Percentiles rank a stretch among this genome's conserved stretches.
These are phyloP conservation scores for Phytophthora multivora DNA, from an alignment of 352 stramenopile species.

Conservation along the genomic window DNA sequence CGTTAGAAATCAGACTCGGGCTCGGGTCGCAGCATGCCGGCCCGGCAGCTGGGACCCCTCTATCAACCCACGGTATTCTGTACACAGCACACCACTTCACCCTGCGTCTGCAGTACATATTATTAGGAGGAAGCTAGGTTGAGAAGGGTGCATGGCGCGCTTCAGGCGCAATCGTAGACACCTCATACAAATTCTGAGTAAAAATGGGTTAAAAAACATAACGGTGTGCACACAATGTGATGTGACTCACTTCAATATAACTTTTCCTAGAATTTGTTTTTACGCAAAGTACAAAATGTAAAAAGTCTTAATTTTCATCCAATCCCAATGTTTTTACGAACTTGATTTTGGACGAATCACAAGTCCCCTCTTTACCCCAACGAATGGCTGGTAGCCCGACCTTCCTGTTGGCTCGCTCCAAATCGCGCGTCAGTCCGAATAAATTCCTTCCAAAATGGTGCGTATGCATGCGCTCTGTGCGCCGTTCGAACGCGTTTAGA, in stretches of 20 bases:
- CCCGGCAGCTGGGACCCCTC: not conserved
- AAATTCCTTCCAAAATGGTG: constrained; percentile 54
- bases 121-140: not conserved
- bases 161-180: not conserved
- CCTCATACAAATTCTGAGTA: not conserved
- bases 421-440: constrained; percentile 38
- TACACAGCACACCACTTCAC: not conserved
- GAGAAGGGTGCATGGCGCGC: not conserved
- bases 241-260: constrained; percentile 11
- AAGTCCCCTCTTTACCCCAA: constrained; percentile 22
- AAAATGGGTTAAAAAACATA: not conserved
- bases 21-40: too few relatives aligned
- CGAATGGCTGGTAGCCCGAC: constrained; percentile 34
- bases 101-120: not conserved
- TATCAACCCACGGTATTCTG: not conserved
- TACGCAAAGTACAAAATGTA: not conserved
- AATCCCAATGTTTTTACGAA: not conserved
- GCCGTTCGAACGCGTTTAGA: constrained; percentile 1
- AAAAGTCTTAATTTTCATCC: constrained; percentile 21
- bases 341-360: constrained; percentile 1
- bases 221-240: not conserved
- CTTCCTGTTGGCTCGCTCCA: constrained; percentile 3
- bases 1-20: constrained; percentile 9
- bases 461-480: constrained; percentile 1
- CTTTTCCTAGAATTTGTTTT: too few relatives aligned